Conservation (phyloP, 2,329 filamentous ascomycete genomes). For the Dryadomyces quercivorus region DNA sequence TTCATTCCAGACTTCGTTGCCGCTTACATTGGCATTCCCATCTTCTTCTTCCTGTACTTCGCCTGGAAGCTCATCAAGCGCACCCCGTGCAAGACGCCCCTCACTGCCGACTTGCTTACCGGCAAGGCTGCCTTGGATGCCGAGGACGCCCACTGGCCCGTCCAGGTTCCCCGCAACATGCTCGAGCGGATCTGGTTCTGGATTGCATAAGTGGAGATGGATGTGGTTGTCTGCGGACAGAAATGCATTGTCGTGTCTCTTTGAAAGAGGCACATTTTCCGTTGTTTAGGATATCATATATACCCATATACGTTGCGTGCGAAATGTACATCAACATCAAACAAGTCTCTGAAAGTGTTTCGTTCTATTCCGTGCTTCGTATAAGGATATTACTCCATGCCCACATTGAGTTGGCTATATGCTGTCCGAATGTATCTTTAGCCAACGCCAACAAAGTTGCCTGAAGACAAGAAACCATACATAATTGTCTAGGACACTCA, state of each 20-base stretch:
- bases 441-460: no score
- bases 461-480: no score
- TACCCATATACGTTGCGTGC: no score
- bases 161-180: constrained; percentile 36
- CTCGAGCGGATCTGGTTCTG: constrained; percentile 43
- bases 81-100: constrained; percentile 23
- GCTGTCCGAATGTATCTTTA: no score
- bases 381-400: no score
- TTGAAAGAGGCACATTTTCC: neutral
- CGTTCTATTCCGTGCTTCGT: no score
- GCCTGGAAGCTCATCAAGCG: constrained; percentile 44
- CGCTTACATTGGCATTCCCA: constrained; percentile 49
- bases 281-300: no score
- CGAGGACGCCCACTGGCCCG: constrained; percentile 24
- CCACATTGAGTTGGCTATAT: no score
- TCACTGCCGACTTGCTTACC: constrained; percentile 42
- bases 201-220: constrained; percentile 13
- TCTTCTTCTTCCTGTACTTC: constrained; percentile 47
- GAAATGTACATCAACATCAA: no score
- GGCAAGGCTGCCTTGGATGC: constrained; percentile 48
- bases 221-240: neutral
- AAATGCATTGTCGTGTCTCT: neutral
- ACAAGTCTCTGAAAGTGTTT: no score
- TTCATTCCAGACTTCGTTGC: constrained; percentile 53
- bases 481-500: no score